Base-by-base conservation (phyloP, 1,284 basidiomycete genomes). In the Apiotrichum akiyoshidainum region DNA sequence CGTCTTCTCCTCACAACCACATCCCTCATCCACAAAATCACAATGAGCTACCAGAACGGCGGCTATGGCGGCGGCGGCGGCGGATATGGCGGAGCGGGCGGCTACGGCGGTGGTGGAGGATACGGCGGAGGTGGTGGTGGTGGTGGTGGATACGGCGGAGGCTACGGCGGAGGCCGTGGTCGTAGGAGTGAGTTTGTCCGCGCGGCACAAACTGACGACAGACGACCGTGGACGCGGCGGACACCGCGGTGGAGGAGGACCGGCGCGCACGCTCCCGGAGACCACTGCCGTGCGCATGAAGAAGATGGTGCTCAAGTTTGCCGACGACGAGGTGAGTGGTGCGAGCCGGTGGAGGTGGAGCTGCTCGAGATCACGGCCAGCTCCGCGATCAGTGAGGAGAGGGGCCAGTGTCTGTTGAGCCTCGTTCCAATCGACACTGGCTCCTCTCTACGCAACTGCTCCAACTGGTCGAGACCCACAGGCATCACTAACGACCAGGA, bases 271-370 rank as follows among this genome's bases (percentile, higher is more conserved):
- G 34, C 58, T 68, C 13, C 72, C 74, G 19, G 90, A 91, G 66
- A 84, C 86, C 16, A 87, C 88, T 19, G 87, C 88, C 63, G 83
- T 87, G 57, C 86, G 84, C 67, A 78, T 90, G 58, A 86, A 83
- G 75, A 83, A 81, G 64, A 81, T 83, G 61, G 86, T 92, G 63
- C 80, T 90, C 68, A 86, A 85, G 69, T 81, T 89, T 58, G 89
- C 89, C 50, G 89, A 93, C 80, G 73, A 78, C 58, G 89, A 90
- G 76, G 90, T 91, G 72, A 80, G 88, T 80, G 39, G 14, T 2
- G 37, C 9, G 41, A 6, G 5, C 16, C n/a, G 17, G 40, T 48
- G 52, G 33, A 13, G 26, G 33, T 13, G 22, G 42, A 8, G 42
- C 42, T 44, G 42, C 10, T n/a, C 26, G 26, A 3, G 26, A 31